Evolutionary conservation across 1,284 basidiomycete genomes (phyloP).

Genomic region (Ceratobasidium sp.): DNA sequence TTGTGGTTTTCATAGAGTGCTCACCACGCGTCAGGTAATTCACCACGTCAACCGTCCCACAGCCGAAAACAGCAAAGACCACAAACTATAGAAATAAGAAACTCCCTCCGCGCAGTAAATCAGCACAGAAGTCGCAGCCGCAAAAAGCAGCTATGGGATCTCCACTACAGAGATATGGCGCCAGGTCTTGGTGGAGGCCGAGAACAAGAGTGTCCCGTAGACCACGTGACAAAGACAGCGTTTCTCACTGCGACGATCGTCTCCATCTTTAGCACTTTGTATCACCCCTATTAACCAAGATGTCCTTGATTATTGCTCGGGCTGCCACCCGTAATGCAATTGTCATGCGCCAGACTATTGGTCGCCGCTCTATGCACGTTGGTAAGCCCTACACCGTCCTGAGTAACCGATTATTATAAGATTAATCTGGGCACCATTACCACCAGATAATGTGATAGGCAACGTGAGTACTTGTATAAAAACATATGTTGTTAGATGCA

Average conservation of each 20-base stretch:
- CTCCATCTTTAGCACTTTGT: not conserved
- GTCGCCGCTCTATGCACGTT: constrained; percentile 34
- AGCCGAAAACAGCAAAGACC: constrained; percentile 6
- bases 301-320: constrained; percentile 37
- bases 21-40: not conserved
- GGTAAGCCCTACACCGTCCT: constrained; percentile 1
- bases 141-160: constrained; percentile 12
- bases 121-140: constrained; percentile 22
- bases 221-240: constrained; percentile 1
- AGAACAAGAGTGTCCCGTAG: not conserved
- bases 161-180: constrained; percentile 31
- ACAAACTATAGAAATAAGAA: not conserved
- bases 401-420: not conserved
- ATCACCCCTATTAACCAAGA: not conserved
- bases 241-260: constrained; percentile 32
- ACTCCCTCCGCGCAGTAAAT: constrained; percentile 12
- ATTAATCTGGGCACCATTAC: not conserved
- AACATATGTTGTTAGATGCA: too few species aligned
- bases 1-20: not conserved
- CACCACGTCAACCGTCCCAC: constrained; percentile 18
- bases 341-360: constrained; percentile 27
- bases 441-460: constrained; percentile 26
- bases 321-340: constrained; percentile 28
- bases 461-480: constrained; percentile 21
- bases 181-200: not conserved